phyloP scores from a whole-genome alignment of 2,329 filamentous ascomycete species.

The Phialophora verrucosa region DNA sequence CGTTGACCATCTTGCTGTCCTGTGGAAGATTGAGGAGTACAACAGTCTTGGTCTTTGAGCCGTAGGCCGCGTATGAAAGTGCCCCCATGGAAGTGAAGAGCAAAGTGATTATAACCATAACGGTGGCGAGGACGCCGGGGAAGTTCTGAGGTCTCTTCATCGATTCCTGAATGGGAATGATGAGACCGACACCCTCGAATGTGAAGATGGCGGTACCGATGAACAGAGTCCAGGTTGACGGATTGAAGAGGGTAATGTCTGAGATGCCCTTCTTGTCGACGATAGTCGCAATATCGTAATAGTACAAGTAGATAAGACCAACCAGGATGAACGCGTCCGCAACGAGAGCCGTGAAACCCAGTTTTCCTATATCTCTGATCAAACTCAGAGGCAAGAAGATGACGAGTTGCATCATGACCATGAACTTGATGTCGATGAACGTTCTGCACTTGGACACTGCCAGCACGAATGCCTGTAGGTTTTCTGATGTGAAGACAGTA shows the following conservation, averaged over 20 bases:
- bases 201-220: conserved; percentile 99
- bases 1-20: conserved; percentile 93
- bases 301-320: conserved; percentile 91
- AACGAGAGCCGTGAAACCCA: conserved; percentile 90
- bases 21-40: conserved; percentile 96
- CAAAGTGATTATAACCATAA: conserved; percentile 94
- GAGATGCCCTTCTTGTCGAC: conserved; percentile 73
- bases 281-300: conserved; percentile 89
- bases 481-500: conserved; percentile 95
- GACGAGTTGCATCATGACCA: conserved; percentile 93
- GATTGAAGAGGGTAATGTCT: conserved; percentile 90
- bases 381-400: conserved; percentile 94
- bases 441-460: conserved; percentile 88
- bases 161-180: conserved; percentile 97
- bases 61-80: conserved; percentile 93
- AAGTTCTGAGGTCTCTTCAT: conserved; percentile 94
- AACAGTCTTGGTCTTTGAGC: conserved; percentile 93
- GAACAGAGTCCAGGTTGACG: conserved; percentile 91
- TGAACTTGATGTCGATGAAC: conserved; percentile 81
- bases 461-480: conserved; percentile 90
- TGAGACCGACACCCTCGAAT: conserved; percentile 95
- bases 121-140: conserved; percentile 80
- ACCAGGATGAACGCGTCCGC: conserved; percentile 94
- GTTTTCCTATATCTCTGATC: conserved; percentile 94
- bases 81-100: conserved; percentile 91